Percentiles rank a stretch among this genome's conserved stretches.
Conservation (phyloP, 495 filamentous ascomycete genomes). For the Penicillium egyptiacum region DNA sequence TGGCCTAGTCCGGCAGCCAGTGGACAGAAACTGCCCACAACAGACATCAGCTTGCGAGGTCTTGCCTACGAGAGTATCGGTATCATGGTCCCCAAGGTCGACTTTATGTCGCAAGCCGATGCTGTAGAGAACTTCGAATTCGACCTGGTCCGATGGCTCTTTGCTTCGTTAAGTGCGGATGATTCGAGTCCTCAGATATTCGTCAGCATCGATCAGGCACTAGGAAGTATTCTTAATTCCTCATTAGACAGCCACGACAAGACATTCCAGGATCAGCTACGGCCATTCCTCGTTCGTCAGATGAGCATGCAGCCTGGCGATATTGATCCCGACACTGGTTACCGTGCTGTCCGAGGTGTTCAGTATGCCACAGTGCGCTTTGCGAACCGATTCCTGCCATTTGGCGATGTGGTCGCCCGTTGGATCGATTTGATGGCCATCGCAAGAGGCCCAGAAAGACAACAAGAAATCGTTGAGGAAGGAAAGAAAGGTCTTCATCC, state of each 20-base stretch:
- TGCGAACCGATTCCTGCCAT: slow-evolving; percentile 86
- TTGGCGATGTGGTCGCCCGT: slow-evolving; percentile 70
- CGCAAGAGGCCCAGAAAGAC: slow-evolving; percentile 57
- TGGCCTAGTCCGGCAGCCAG: slow-evolving; percentile 67
- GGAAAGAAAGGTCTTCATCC: slow-evolving; percentile 84
- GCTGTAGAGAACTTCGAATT: slow-evolving; percentile 50
- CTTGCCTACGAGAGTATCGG: slow-evolving; percentile 85
- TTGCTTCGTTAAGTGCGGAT: slow-evolving; percentile 78
- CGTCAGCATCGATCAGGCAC: slow-evolving; percentile 83
- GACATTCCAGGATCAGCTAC: slow-evolving; percentile 49
- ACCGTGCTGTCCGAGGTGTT: slow-evolving; percentile 58
- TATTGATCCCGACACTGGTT: slow-evolving; percentile 39
- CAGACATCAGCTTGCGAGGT: slow-evolving; percentile 65
- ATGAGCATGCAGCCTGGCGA: slow-evolving; percentile 60
- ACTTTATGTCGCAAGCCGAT: slow-evolving; percentile 35
- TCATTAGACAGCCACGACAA: slow-evolving; percentile 50
- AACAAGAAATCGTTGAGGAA: slow-evolving; percentile 84
- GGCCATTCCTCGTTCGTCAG: slow-evolving; percentile 62
- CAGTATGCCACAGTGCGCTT: slow-evolving; percentile 84
- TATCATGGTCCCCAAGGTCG: slow-evolving; percentile 60
- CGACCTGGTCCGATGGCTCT: slow-evolving; percentile 72
- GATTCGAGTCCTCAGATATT: slow-evolving; percentile 69
- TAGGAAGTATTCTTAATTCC: slow-evolving; percentile 71
- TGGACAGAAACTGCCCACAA: slow-evolving; percentile 48
- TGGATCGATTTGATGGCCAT: slow-evolving; percentile 88